Evolutionary conservation across 352 stramenopile genomes (phyloP), one percentile per base, ranked within the genome.

Genomic region (Phytophthora sansomeana): DNA sequence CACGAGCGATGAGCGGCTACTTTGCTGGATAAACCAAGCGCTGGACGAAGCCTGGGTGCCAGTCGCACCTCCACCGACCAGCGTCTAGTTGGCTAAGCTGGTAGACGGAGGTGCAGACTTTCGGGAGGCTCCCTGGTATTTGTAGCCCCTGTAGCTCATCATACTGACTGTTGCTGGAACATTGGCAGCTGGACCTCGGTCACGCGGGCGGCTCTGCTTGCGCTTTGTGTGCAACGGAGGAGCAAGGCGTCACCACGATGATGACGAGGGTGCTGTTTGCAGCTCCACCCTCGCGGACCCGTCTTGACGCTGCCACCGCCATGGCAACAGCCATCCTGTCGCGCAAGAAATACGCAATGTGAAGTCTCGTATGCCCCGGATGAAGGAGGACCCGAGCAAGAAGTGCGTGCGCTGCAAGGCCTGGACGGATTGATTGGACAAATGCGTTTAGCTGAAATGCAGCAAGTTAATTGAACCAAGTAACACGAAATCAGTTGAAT

Each of bases 1-100:
- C 38, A 74, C 13, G 75, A 69, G 32, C 75, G 77, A 72, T 85
- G 77, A 85, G 55, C 39, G 5, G 1, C 58, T 29, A 7, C 24
- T 52, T 24, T 24, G 10, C 14, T 59, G 52, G 38, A 57, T 44
- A 52, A 19, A 63, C 9, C 56, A 52, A 55, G 47, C 52, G 56
- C 48, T 63, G 48, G 30, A 26, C 16, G 30, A 64, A 59, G 6
- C 42, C 46, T 35, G 54, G 33, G 19, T 60, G 26, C 1, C 16
- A 4, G 28, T 46, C 21, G 11, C 24, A 13, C 19, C 33, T 29
- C 5, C 29, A 21, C 35, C 63, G 30, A 16, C 4, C 46, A 41
- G 6, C 39, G 39, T 51, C 24, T 36, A 46, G 32, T 44, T 63
- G 26, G 30, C 39, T n/a, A 9, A 46, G 21, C 29, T 32, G 35